Evolutionary conservation across 139 green algal species (phyloP), one percentile per base, ranked within the genome.

Genomic region (Astrephomene gubernaculifera): DNA sequence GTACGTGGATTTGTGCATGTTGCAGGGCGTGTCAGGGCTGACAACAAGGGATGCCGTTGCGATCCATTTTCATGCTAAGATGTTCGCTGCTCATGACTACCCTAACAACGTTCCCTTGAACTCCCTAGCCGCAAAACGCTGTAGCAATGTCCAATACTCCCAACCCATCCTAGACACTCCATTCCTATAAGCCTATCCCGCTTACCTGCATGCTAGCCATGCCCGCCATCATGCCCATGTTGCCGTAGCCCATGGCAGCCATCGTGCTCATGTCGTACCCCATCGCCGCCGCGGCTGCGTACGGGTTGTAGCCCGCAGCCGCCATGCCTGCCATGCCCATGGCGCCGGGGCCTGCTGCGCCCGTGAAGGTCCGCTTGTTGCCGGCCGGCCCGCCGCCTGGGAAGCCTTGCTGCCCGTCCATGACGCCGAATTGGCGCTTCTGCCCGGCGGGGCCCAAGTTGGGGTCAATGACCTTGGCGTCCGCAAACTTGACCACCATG

Each of bases 401-500:
- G 31, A 82, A 68, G 39, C 54, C 70, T 53, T 67, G 68, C 82
- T 68, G 57, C 29, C 70, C 82, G 36, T 87, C 70, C 60, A 82
- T 38, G 24, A 38, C 82, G 70, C 43, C 45, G 33, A 76, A 76
- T 49, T 68, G 45, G 14, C 79, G 65, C 65, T 86, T 86, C 67
- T 86, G 82, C 24, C 71, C 57, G 3, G 68, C 80, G n/a, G 80
- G 80, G 22, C 67, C 65, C 45, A 86, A 49, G 38, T 25, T 49
- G 12, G n/a, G n/a, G 57, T 87, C 75, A 33, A 41, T 31, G 25
- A 89, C 71, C 87, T 95, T 94, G 61, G 94, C 95, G 68, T 98
- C 95, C 14, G 95, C 95, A 89, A 98, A 96, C 86, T 97, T 98
- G 71, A 97, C 94, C 29, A 96, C 91, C 73, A 98, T 90, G 54